Percentiles rank a stretch among this genome's conserved stretches.
These are phyloP conservation scores for Daldinia sp. DNA, from an alignment of 2,329 filamentous ascomycete genomes.

Conservation along the genomic window DNA sequence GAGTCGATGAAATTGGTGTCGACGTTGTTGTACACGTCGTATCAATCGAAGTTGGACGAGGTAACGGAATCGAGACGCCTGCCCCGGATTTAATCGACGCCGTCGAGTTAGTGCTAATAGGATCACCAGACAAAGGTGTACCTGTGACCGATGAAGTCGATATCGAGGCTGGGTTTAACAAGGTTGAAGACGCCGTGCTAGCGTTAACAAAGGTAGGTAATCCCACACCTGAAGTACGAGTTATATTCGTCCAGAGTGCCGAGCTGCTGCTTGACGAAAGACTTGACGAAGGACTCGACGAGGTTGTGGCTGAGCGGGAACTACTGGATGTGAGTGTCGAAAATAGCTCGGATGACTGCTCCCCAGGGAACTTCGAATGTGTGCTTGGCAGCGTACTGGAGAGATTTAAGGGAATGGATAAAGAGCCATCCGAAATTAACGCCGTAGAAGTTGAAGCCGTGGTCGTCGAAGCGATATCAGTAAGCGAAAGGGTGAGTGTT, in stretches of 20 bases:
- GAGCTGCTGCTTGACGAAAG: conserved; percentile 18
- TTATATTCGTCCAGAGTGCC: conserved; percentile 28
- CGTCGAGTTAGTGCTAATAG: conserved; percentile 9
- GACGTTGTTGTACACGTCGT: conserved; percentile 28
- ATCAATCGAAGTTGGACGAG: conserved; percentile 18
- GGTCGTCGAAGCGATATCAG: conserved; percentile 9
- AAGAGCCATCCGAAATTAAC: background rate
- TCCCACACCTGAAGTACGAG: conserved; percentile 15
- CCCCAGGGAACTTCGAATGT: conserved; percentile 2
- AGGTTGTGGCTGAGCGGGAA: conserved; percentile 12
- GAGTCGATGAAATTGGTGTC: conserved; percentile 7
- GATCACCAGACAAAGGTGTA: background rate
- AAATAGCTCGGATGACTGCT: conserved; percentile 6
- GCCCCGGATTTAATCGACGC: conserved; percentile 7
- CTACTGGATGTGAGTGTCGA: conserved; percentile 25
- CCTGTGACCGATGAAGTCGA: background rate
- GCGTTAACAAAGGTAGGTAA: conserved; percentile 10
- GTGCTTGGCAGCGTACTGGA: conserved; percentile 13
- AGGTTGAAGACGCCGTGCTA: conserved; percentile 9
- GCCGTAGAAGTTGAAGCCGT: background rate
- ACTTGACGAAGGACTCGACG: background rate
- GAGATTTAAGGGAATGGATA: conserved; percentile 11
- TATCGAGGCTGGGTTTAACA: background rate
- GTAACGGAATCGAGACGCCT: conserved; percentile 6
- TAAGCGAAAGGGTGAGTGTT: conserved; percentile 9